Evolutionary conservation across 441 rosid genomes (phyloP).

Genomic region (Corymbia citriodora): DNA sequence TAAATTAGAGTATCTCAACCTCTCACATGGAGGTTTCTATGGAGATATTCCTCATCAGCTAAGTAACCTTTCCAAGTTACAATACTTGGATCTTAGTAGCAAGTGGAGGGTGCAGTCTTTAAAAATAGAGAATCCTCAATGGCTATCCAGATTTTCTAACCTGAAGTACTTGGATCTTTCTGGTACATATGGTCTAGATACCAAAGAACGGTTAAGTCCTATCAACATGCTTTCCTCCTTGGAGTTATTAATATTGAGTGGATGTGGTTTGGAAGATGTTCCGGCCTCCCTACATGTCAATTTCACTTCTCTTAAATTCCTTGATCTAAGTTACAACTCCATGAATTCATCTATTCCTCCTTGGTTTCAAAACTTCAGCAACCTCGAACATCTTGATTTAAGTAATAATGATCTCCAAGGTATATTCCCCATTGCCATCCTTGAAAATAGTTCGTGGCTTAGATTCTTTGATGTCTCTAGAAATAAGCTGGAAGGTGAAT

Average conservation of each 20-base stretch:
- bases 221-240: background rate
- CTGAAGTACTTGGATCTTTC: background rate
- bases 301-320: background rate
- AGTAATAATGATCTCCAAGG: fast-evolving
- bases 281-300: fast-evolving
- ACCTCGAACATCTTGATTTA: background rate
- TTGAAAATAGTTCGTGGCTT: background rate
- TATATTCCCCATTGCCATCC: fast-evolving
- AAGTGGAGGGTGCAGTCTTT: fast-evolving
- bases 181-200: fast-evolving
- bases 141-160: background rate
- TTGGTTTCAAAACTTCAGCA: background rate
- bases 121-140: background rate
- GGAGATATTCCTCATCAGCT: background rate
- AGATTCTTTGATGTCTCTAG: background rate
- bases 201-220: background rate
- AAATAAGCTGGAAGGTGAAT: fast-evolving
- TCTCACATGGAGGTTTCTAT: fast-evolving
- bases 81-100: fast-evolving
- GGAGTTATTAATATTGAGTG: background rate
- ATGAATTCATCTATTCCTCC: background rate
- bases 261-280: background rate
- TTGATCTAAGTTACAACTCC: background rate
- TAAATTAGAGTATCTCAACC: background rate
- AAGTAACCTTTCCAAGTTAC: background rate